Base-by-base conservation (phyloP, 805 yeast species). In the Candida qinlingensis region DNA sequence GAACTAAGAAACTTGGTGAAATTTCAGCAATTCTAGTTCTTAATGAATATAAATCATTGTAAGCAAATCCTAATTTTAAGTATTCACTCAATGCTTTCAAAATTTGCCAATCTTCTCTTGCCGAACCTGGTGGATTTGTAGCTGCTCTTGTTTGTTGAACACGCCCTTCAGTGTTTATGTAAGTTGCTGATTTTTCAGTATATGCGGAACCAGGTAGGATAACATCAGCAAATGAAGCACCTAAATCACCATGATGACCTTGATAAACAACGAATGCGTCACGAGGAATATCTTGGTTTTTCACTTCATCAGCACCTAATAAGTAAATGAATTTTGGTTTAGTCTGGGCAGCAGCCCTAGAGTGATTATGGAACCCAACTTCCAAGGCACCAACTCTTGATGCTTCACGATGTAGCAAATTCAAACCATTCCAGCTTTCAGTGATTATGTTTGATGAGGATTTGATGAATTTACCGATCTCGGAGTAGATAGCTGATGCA, bases 81-180 rank as follows among this genome's bases (percentile, higher is more conserved):
- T 84, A 86, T 67, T 88, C 96, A 48, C 87, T 80, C 50, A 86
- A 75, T 3, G 96, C 96, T 69, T 91, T 80, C 58, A 88, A 66
- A 54, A 87, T 85, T 71, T 83, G 83, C 96, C 96, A 87, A 70
- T 88, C 96, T 68, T 87, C 96, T 66, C 96, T 83, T 41, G 96
- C 94, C 43, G 78, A 85, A 30, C 94, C 96, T 42, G 96, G 96
- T 7, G 94, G 84, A 53, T 83, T 86, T 30, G 87, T 82, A 39
- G 96, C 94, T 40, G 96, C 96, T 55, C 92, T 78, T 3, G 96
- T 85, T 49, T 75, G 68, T 73, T 87, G 96, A 10, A 88, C 81
- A 66, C 96, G 81, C 59, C 96, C 96, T 71, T 88, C 96, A 37
- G 96, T 88, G 71, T 87, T 87, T 55, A 87, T 91, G 67, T 79